A percentile compares a stretch with the other conserved stretches of the same genome.
Evolutionary conservation across 176 grass and related monocot genomes (phyloP).

Genomic region (Oryza longistaminata): DNA sequence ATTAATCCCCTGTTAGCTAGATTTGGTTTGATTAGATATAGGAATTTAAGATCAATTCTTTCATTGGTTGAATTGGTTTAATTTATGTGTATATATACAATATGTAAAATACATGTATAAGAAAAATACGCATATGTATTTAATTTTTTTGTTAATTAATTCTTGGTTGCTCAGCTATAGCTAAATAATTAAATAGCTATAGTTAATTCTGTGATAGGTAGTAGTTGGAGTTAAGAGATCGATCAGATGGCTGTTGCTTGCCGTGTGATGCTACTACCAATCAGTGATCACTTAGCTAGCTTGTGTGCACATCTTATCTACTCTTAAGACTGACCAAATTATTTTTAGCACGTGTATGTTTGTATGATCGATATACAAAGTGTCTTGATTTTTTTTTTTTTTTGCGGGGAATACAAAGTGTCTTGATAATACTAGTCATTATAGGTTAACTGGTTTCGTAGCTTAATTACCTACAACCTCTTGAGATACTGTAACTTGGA

Average conservation of each 20-base stretch:
- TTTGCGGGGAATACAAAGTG: too few relatives aligned
- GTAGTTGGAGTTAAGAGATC: neutral
- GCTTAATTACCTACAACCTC: neutral
- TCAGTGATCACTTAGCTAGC: neutral
- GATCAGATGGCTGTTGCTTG: conserved; percentile 13
- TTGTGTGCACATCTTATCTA: conserved; percentile 35
- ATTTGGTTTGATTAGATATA: too few relatives aligned
- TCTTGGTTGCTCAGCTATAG: neutral
- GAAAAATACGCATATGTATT: neutral
- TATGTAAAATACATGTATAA: neutral
- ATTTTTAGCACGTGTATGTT: neutral
- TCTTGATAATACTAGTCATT: neutral
- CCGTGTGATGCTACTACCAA: conserved; percentile 10
- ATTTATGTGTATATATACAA: neutral
- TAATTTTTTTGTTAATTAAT: neutral
- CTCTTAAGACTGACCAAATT: neutral
- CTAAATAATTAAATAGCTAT: neutral
- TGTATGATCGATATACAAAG: neutral
- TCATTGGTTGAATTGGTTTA: conserved; percentile 13
- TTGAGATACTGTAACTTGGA: neutral
- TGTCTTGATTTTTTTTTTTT: too few relatives aligned
- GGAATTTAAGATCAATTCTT: too few relatives aligned
- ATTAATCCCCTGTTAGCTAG: too few relatives aligned
- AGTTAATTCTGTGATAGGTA: neutral
- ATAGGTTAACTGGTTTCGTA: neutral